These are phyloP conservation scores for Spergularia marina DNA, from an alignment of 148 eudicot species.

Conservation along the genomic window DNA sequence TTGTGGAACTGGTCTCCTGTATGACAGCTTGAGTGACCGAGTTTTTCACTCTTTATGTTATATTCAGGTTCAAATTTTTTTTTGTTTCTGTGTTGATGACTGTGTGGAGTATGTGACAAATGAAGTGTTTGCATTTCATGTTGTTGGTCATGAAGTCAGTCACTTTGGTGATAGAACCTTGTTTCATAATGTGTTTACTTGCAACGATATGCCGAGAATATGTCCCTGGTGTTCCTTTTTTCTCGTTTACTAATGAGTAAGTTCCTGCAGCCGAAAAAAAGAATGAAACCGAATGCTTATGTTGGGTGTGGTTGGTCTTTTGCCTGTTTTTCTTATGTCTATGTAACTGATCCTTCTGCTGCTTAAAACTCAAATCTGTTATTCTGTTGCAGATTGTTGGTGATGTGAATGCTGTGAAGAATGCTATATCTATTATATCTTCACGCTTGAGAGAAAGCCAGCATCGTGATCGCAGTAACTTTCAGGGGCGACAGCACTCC, in stretches of 20 bases:
- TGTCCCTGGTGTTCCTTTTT: not conserved
- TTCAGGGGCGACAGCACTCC: conserved; percentile 59
- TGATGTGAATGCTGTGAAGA: conserved; percentile 73
- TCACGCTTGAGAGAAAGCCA: conserved; percentile 96
- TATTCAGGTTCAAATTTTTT: not conserved
- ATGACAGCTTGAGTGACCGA: not conserved
- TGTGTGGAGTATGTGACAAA: not conserved
- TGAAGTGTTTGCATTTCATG: conserved; percentile 9
- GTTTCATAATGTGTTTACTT: not conserved
- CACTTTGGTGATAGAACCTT: not conserved
- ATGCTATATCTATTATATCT: conserved; percentile 70
- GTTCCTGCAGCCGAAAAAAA: not conserved
- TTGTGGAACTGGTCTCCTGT: not conserved
- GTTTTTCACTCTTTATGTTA: not conserved
- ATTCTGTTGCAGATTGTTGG: conserved; percentile 62
- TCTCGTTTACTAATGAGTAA: not conserved
- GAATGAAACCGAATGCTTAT: conserved; percentile 8
- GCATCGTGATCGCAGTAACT: conserved; percentile 85
- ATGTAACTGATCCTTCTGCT: conserved; percentile 16
- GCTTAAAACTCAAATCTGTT: conserved; percentile 1
- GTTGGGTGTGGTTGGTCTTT: not conserved
- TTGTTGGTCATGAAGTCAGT: not conserved
- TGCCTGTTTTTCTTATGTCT: conserved; percentile 5
- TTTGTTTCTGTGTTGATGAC: not conserved
- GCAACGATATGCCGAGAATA: not conserved